Evolutionary conservation across 2,329 filamentous ascomycete genomes (phyloP), one percentile per base, ranked within the genome.

Genomic region (Cladosporium sp.): DNA sequence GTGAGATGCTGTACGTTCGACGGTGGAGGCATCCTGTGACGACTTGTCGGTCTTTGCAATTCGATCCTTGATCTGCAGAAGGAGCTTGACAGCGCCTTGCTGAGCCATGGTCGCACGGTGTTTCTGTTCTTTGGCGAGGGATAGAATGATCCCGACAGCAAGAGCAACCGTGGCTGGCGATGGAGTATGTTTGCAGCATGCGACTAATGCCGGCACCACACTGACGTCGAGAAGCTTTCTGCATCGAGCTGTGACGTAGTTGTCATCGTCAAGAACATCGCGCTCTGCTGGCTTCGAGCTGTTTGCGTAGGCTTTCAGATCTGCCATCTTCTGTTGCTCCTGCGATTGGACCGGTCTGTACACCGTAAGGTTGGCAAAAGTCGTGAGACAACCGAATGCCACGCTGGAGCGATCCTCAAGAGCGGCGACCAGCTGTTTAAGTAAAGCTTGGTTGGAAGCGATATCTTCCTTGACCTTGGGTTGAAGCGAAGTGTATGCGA

Each of bases 251-350:
- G 80, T 76, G 29, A 95, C 90, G 57, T 88, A 83, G 2, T 84
- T 76, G 51, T 95, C 85, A 54, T 90, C 82, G 51, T 93, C 85
- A 0, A 95, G 74, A 7, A 82, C 80, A 63, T 91, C 82, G 0
- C 79, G 74, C 2, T 77, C 72, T 0, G 75, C 65, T 1, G 73
- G 69, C 62, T 89, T 90, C 4, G 84, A 84, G 1, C 89, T 87
- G 64, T 95, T 89, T 12, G 93, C 93, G 62, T 97, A 99, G 2
- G 90, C 89, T 73, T 95, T 96, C 39, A 99, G 79, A 66, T 99
- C 88, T 5, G 81, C 81, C 73, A 99, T 89, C 63, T 88, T 89
- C 72, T 92, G 93, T 62, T 96, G 86, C 68, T 99, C 93, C 56
- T 96, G 92, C 0, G 89, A 85, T 36, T 91, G 76, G 7, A 76